Conservation (phyloP, 2,329 filamentous ascomycete genomes). For the Pyricularia sp. region DNA sequence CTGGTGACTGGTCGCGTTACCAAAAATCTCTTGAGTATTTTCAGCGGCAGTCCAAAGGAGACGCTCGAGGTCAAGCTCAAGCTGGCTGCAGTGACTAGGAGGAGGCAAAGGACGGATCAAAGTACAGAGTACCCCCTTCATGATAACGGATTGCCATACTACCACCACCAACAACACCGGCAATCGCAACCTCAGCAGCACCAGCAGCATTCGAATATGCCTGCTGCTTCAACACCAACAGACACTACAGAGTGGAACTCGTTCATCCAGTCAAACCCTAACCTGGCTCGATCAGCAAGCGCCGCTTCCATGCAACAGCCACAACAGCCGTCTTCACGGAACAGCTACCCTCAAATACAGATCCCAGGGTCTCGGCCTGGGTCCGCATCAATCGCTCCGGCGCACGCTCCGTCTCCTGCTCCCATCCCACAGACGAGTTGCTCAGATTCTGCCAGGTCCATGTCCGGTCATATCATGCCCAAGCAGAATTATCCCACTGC, state of each 20-base stretch:
- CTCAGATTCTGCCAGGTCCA: neutral
- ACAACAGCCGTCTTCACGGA: neutral
- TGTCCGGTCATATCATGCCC: neutral
- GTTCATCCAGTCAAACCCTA: constrained; percentile 60
- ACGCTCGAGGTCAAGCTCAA: constrained; percentile 88
- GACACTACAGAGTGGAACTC: constrained; percentile 68
- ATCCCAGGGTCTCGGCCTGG: constrained; percentile 7
- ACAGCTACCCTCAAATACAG: neutral
- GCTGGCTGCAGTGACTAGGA: constrained; percentile 62
- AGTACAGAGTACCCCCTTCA: constrained; percentile 6
- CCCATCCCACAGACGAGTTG: neutral
- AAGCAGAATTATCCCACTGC: neutral
- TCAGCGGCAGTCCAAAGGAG: constrained; percentile 71
- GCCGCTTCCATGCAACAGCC: constrained; percentile 12
- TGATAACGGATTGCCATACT: constrained; percentile 8
- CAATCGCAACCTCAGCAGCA: constrained; percentile 9
- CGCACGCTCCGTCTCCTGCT: constrained; percentile 7
- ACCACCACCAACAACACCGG: constrained; percentile 8
- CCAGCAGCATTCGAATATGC: constrained; percentile 11
- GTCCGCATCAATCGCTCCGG: constrained; percentile 6
- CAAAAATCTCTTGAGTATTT: constrained; percentile 72
- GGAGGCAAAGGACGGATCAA: constrained; percentile 16
- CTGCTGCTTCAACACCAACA: constrained; percentile 29
- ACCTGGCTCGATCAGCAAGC: constrained; percentile 26
- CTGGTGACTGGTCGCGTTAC: constrained; percentile 84